phyloP scores from a whole-genome alignment of 495 filamentous ascomycete genomes.

The Umbilicaria muhlenbergii region DNA sequence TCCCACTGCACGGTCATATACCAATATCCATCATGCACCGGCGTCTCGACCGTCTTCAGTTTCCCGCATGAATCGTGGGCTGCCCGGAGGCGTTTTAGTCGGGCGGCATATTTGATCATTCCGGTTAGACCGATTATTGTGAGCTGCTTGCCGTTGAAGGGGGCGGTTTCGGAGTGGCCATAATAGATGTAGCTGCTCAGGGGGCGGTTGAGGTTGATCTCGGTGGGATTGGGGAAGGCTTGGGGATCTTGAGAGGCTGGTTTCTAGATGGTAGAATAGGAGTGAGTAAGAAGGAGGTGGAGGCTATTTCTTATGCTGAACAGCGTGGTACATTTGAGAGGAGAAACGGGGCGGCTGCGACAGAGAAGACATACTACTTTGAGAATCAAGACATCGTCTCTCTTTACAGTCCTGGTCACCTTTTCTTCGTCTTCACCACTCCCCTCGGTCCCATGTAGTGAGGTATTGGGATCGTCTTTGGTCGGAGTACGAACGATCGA shows the following conservation, averaged over 20 bases:
- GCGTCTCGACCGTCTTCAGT: not conserved
- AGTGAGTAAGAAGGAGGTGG: not conserved
- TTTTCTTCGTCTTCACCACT: not conserved
- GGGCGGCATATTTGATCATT: not conserved
- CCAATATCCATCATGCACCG: not conserved
- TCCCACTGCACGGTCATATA: conserved; percentile 1
- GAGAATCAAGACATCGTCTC: not conserved
- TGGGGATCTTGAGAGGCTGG: not conserved
- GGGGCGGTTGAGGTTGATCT: conserved; percentile 36
- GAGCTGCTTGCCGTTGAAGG: not conserved
- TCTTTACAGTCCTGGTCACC: not conserved
- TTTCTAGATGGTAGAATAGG: not conserved
- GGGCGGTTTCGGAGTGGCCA: conserved; percentile 5
- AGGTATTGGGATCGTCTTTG: no score
- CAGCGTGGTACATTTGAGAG: not conserved
- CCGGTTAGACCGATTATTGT: not conserved
- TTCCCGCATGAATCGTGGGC: not conserved
- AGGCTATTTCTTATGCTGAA: not conserved
- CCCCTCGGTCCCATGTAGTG: no score
- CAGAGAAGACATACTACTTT: not conserved
- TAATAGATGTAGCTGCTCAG: conserved; percentile 38
- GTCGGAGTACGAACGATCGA: no score
- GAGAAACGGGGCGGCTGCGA: not conserved
- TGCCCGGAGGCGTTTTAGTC: not conserved
- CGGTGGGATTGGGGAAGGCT: conserved; percentile 35